A percentile compares a stretch with the other conserved stretches of the same genome.
Conservation (phyloP, 176 grass and related monocot genomes). For the Carex littledalei region DNA sequence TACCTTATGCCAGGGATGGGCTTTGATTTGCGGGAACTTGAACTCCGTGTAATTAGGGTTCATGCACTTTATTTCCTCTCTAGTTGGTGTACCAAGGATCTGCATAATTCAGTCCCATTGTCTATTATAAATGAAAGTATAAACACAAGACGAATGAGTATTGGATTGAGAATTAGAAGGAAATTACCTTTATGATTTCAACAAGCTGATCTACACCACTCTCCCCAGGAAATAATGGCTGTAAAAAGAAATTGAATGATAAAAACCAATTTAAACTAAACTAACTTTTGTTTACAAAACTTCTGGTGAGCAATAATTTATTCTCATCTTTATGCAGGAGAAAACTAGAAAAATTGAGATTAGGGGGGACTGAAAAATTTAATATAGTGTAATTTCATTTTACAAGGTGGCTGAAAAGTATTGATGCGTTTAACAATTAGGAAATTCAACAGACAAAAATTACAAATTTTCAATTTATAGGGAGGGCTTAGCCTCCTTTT, state of each 20-base stretch:
- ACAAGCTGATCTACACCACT: constrained; percentile 76
- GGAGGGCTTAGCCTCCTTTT: too few species aligned
- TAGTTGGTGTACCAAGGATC: constrained; percentile 57
- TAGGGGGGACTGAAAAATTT: too few species aligned
- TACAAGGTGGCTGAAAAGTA: too few species aligned
- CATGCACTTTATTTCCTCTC: constrained; percentile 78
- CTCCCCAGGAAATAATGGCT: constrained; percentile 72
- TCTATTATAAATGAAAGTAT: not conserved
- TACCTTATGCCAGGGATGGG: constrained; percentile 68
- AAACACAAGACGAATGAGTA: not conserved
- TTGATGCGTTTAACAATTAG: too few species aligned
- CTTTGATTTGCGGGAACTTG: constrained; percentile 72
- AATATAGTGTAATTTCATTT: too few species aligned
- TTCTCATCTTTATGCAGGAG: not conserved
- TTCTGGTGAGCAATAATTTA: not conserved
- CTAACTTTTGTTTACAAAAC: not conserved
- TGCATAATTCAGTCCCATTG: constrained; percentile 13
- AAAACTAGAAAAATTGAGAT: too few species aligned
- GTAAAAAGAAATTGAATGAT: constrained; percentile 21
- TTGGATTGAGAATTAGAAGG: not conserved
- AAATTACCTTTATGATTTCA: constrained; percentile 69
- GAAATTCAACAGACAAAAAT: too few species aligned
- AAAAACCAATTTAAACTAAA: not conserved
- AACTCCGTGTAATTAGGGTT: constrained; percentile 60
- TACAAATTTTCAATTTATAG: too few species aligned